Percentiles rank a stretch among this genome's conserved stretches.
Conservation (phyloP, 352 stramenopile genomes). For the Globisporangium sylvaticum region DNA sequence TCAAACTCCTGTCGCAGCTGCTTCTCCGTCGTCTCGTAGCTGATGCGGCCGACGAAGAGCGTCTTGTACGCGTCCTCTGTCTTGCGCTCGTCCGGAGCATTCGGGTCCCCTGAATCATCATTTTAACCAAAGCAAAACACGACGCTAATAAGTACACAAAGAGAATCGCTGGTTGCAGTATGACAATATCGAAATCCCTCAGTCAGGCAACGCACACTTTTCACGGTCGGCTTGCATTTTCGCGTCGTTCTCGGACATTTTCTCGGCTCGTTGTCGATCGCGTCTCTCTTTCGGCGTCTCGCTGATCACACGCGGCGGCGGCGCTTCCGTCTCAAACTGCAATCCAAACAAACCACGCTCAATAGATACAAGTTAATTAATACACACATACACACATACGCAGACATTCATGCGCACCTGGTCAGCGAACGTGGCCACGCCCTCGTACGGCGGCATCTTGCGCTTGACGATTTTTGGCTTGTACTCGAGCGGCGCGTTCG, state of each 20-base stretch:
- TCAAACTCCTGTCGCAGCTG: constrained; percentile 97
- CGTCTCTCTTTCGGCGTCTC: constrained; percentile 79
- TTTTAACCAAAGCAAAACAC: not conserved
- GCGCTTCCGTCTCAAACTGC: constrained; percentile 61
- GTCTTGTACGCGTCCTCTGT: constrained; percentile 96
- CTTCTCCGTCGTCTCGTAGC: constrained; percentile 97
- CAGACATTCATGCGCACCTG: constrained; percentile 16
- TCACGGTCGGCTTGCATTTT: constrained; percentile 58
- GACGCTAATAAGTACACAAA: not conserved
- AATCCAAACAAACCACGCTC: not conserved
- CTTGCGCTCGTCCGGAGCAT: constrained; percentile 56
- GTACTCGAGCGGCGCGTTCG: constrained; percentile 68
- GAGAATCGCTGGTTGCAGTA: not conserved
- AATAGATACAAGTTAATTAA: not conserved
- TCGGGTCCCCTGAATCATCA: constrained; percentile 45
- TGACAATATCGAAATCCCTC: not conserved
- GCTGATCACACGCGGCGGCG: constrained; percentile 48
- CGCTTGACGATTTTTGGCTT: constrained; percentile 73
- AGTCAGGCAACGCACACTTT: constrained; percentile 40
- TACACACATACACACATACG: not conserved
- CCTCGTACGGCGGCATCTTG: constrained; percentile 84
- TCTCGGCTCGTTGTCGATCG: constrained; percentile 57
- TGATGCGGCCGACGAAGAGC: constrained; percentile 96
- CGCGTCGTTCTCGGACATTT: constrained; percentile 50
- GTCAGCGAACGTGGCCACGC: constrained; percentile 39